These are phyloP conservation scores for Apodospora peruviana DNA, from an alignment of 495 filamentous ascomycete genomes.

Conservation along the genomic window DNA sequence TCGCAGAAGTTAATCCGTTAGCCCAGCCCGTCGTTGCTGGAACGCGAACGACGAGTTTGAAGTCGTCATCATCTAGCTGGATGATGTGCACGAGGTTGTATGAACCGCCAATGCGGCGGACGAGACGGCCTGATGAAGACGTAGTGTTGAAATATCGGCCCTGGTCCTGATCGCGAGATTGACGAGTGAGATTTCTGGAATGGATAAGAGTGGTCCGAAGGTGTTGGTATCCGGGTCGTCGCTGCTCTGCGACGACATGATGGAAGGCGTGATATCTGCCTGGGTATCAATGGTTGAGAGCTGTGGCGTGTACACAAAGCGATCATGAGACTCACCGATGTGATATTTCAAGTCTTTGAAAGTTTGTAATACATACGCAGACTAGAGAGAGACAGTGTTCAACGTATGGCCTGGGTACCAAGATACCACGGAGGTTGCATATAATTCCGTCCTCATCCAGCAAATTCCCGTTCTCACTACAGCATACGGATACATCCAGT, in stretches of 20 bases:
- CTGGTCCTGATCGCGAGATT: not conserved
- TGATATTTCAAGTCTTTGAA: too few relatives aligned
- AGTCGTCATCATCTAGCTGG: slow-evolving; percentile 4
- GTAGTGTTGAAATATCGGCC: not conserved
- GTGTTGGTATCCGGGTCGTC: not conserved
- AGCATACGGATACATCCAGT: too few relatives aligned
- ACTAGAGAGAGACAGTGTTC: too few relatives aligned
- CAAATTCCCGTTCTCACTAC: too few relatives aligned
- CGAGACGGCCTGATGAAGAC: not conserved
- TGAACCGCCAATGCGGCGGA: slow-evolving; percentile 5
- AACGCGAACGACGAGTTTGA: slow-evolving; percentile 22
- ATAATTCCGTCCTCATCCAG: too few relatives aligned
- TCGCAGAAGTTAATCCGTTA: slow-evolving; percentile 9
- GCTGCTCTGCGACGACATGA: not conserved
- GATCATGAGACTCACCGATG: too few relatives aligned
- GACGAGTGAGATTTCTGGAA: slow-evolving; percentile 1
- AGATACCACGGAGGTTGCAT: too few relatives aligned
- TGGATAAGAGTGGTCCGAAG: not conserved
- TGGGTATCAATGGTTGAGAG: too few relatives aligned
- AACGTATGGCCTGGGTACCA: too few relatives aligned
- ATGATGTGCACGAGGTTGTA: slow-evolving; percentile 20
- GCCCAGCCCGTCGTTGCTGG: slow-evolving; percentile 14
- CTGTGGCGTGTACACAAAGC: too few relatives aligned
- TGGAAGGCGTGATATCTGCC: too few relatives aligned
- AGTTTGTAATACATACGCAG: too few relatives aligned